These are phyloP conservation scores for Petasospora fabianii DNA, from an alignment of 1,139 yeast genomes.

Conservation along the genomic window DNA sequence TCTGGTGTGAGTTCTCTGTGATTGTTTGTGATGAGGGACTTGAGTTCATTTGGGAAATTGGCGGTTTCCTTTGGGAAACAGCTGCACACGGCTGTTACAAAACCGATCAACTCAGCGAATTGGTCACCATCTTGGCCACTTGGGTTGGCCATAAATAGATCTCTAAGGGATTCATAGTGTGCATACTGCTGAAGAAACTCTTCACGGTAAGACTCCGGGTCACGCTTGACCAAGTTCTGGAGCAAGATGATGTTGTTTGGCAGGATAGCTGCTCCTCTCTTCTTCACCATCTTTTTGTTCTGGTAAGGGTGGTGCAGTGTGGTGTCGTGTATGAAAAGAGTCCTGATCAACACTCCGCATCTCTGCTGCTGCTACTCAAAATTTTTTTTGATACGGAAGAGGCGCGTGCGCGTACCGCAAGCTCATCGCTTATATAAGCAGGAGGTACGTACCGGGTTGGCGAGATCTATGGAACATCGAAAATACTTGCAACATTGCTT, in stretches of 20 bases:
- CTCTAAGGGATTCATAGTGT: slow-evolving; percentile 87
- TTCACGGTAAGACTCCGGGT: slow-evolving; percentile 89
- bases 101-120: slow-evolving; percentile 81
- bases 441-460: too few species aligned
- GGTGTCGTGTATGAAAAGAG: background rate
- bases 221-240: slow-evolving; percentile 90
- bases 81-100: slow-evolving; percentile 84
- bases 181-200: slow-evolving; percentile 90
- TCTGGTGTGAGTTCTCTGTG: slow-evolving; percentile 83
- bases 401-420: slow-evolving; percentile 4
- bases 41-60: slow-evolving; percentile 77
- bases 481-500: too few species aligned
- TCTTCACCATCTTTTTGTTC: slow-evolving; percentile 59
- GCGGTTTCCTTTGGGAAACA: slow-evolving; percentile 90
- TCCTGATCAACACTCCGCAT: background rate
- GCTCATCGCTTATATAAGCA: slow-evolving; percentile 19
- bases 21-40: slow-evolving; percentile 61
- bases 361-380: too few species aligned
- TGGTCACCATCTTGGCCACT: slow-evolving; percentile 62
- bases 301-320: background rate
- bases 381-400: too few species aligned
- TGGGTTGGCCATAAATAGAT: slow-evolving; percentile 63
- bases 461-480: too few species aligned
- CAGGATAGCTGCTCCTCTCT: slow-evolving; percentile 85
- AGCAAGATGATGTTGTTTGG: slow-evolving; percentile 88